phyloP scores from a whole-genome alignment of 1,284 basidiomycete species.

The Cutaneotrichosporon sp. region DNA sequence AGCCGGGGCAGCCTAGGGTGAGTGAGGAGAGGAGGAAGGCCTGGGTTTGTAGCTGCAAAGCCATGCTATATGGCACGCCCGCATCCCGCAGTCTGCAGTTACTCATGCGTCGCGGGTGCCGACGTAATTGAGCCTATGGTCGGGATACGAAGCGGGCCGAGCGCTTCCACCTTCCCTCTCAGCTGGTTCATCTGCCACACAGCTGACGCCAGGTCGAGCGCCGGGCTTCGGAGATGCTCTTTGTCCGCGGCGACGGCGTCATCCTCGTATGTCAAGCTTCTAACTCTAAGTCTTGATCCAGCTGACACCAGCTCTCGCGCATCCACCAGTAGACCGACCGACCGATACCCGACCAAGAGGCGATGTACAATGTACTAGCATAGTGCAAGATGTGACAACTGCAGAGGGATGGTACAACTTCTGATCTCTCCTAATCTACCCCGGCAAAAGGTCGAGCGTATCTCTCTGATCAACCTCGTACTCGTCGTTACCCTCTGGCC shows the following conservation, averaged over 20 bases:
- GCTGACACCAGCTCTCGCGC: conserved; percentile 22
- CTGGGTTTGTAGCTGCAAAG: not conserved
- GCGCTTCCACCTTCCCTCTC: too few species aligned
- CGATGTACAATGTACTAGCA: conserved; percentile 22
- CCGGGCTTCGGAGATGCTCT: conserved; percentile 95
- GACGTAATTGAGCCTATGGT: too few species aligned
- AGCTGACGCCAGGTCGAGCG: conserved; percentile 70
- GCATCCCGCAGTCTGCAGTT: too few species aligned
- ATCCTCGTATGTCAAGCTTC: conserved; percentile 66
- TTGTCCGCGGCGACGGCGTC: conserved; percentile 92
- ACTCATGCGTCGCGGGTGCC: too few species aligned
- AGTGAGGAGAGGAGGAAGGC: conserved; percentile 24
- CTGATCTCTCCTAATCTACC: conserved; percentile 4
- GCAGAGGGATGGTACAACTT: conserved; percentile 1
- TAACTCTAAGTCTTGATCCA: too few species aligned
- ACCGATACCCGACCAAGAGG: conserved; percentile 9
- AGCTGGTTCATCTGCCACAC: too few species aligned
- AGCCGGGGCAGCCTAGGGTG: conserved; percentile 54
- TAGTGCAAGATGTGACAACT: conserved; percentile 10
- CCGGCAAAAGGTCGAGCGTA: conserved; percentile 11
- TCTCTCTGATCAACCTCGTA: conserved; percentile 23
- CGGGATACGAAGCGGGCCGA: too few species aligned
- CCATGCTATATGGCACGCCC: too few species aligned
- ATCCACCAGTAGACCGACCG: conserved; percentile 18
- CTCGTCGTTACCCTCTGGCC: conserved; percentile 42